Conservation (phyloP, 768 basidiomycete species). For the Leucocoprinus birnbaumii region DNA sequence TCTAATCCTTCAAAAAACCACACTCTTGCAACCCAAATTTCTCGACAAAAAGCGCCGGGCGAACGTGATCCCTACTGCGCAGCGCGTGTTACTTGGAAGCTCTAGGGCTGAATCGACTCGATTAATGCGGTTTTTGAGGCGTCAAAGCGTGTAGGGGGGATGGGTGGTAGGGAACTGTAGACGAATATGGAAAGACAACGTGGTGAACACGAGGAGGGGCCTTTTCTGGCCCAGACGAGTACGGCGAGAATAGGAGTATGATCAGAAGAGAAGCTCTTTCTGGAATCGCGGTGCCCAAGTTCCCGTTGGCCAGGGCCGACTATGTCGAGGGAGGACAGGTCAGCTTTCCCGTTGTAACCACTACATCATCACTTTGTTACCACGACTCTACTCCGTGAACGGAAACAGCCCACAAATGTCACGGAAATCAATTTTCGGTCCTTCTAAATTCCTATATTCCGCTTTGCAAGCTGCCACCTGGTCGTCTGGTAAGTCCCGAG, state of each 20-base stretch:
- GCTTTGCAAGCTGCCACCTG: not conserved
- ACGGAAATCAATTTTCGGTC: not conserved
- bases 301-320: not conserved
- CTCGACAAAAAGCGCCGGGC: not conserved
- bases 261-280: conserved; percentile 10
- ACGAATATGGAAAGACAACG: conserved; percentile 12
- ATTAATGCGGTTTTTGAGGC: not conserved
- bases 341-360: not conserved
- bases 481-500: not conserved
- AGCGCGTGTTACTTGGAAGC: not conserved
- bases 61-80: not conserved
- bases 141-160: not conserved
- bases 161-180: not conserved
- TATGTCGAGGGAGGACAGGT: not conserved
- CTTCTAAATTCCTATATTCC: not conserved
- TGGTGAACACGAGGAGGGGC: conserved; percentile 13
- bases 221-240: not conserved
- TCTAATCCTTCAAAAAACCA: not conserved
- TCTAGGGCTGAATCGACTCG: not conserved
- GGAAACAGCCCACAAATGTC: too few species aligned
- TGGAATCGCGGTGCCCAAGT: not conserved
- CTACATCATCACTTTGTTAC: not conserved
- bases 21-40: not conserved
- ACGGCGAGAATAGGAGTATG: conserved; percentile 2
- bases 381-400: not conserved